Conservation (phyloP, 129 eudicot genomes). For the Ambrosia trifida region DNA sequence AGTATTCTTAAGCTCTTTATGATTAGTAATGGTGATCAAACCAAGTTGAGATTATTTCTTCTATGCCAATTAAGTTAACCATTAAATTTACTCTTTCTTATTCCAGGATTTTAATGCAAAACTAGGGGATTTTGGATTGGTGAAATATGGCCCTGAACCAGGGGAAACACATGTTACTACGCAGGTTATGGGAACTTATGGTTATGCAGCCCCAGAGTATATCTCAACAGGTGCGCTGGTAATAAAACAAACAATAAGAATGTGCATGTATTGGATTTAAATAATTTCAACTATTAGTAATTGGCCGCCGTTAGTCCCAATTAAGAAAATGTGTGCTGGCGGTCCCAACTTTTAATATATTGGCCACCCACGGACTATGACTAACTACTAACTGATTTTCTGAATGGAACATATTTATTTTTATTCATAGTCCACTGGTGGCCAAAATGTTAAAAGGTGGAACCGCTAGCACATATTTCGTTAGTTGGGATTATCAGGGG, state of each 20-base stretch:
- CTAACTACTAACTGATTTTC: no score
- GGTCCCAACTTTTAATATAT: no score
- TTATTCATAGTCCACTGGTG: no score
- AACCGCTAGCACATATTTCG: no score
- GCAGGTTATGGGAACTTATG: constrained; percentile 21
- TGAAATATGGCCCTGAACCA: constrained; percentile 8
- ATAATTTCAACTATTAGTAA: no score
- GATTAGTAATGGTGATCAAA: constrained; percentile 5
- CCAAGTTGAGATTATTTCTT: background rate
- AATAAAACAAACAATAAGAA: background rate
- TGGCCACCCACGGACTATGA: no score
- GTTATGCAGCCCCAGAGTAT: constrained; percentile 29
- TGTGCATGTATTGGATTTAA: no score
- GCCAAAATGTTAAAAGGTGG: no score
- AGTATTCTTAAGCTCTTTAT: constrained; percentile 15
- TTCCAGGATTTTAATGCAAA: constrained; percentile 39
- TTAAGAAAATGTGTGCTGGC: no score
- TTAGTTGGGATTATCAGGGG: no score
- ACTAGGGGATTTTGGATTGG: constrained; percentile 29
- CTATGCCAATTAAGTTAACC: background rate
- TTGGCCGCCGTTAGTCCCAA: no score
- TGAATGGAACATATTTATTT: no score
- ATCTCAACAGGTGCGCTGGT: constrained; percentile 20
- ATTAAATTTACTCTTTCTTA: background rate
- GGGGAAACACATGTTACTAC: constrained; percentile 31